A percentile compares a stretch with the other conserved stretches of the same genome.
Evolutionary conservation across 768 basidiomycete species (phyloP).

Genomic region (Termitomyces sp.): DNA sequence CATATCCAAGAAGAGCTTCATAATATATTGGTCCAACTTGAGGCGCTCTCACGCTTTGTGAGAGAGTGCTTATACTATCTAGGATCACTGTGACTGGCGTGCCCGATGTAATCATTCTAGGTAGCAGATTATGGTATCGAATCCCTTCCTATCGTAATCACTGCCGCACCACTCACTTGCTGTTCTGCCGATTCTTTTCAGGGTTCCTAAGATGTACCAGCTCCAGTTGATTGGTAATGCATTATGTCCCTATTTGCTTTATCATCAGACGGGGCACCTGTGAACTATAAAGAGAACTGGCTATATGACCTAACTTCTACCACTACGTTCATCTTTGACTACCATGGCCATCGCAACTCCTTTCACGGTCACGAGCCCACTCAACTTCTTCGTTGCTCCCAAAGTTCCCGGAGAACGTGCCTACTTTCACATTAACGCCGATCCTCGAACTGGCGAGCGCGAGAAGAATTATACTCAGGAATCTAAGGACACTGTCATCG

Average conservation of each 20-base stretch:
- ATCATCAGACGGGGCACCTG: not conserved
- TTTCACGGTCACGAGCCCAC: slow-evolving; percentile 26
- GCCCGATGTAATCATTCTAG: not conserved
- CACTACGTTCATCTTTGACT: not conserved
- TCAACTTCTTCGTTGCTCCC: slow-evolving; percentile 35
- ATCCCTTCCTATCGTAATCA: not conserved
- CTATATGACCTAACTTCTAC: not conserved
- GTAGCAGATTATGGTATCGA: not conserved
- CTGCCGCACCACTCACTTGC: not conserved
- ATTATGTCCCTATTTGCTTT: no score
- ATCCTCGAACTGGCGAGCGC: slow-evolving; percentile 33
- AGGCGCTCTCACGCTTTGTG: not conserved
- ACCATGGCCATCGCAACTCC: not conserved
- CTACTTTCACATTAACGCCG: slow-evolving; percentile 34
- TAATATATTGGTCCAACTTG: not conserved
- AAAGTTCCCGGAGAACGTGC: slow-evolving; percentile 40
- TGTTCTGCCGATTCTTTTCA: not conserved
- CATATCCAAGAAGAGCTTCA: not conserved
- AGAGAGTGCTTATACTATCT: not conserved
- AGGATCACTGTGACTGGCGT: not conserved
- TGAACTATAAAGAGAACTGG: not conserved
- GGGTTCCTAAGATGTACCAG: not conserved
- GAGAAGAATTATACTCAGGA: slow-evolving; percentile 33
- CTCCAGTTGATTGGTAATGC: not conserved
- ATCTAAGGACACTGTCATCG: slow-evolving; percentile 37